phyloP scores from a whole-genome alignment of 2,329 filamentous ascomycete genomes.

The Sporothrix schenckii region DNA sequence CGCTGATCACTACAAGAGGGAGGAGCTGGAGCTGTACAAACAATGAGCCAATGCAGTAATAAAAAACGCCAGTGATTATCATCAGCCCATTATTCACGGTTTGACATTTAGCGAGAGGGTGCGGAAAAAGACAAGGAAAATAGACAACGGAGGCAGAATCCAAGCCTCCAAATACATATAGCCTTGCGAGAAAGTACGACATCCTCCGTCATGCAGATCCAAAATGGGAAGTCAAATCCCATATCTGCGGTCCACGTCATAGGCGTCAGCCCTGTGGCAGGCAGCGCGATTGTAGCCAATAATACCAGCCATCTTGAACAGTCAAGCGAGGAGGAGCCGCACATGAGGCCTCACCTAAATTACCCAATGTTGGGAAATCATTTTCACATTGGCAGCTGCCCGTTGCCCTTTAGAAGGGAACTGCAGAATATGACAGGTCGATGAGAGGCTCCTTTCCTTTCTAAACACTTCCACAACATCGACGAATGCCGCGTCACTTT shows the following conservation, averaged over 20 bases:
- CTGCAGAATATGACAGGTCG: not conserved
- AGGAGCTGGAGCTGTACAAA: constrained; percentile 36
- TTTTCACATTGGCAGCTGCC: not conserved
- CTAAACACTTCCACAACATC: not conserved
- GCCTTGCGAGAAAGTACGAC: not conserved
- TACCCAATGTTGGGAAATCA: not conserved
- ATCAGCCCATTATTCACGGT: not conserved
- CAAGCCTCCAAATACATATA: not conserved
- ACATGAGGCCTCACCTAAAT: not conserved
- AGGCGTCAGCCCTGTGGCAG: constrained; percentile 21
- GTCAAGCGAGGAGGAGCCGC: not conserved
- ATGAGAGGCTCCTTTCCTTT: not conserved
- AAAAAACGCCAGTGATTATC: too few species aligned
- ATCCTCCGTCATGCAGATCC: not conserved
- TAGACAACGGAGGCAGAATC: not conserved
- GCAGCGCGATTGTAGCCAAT: constrained; percentile 9
- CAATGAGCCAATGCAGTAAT: not conserved
- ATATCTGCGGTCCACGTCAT: not conserved
- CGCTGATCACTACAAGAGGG: constrained; percentile 41
- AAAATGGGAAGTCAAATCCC: not conserved
- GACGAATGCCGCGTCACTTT: constrained; percentile 4
- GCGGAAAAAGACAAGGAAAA: not conserved
- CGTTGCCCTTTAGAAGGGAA: not conserved
- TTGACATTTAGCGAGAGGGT: constrained; percentile 19
- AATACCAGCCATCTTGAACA: not conserved